A percentile compares a stretch with the other conserved stretches of the same genome.
Evolutionary conservation across 495 filamentous ascomycete genomes (phyloP).

Genomic region (Jackrogersella multiformis): DNA sequence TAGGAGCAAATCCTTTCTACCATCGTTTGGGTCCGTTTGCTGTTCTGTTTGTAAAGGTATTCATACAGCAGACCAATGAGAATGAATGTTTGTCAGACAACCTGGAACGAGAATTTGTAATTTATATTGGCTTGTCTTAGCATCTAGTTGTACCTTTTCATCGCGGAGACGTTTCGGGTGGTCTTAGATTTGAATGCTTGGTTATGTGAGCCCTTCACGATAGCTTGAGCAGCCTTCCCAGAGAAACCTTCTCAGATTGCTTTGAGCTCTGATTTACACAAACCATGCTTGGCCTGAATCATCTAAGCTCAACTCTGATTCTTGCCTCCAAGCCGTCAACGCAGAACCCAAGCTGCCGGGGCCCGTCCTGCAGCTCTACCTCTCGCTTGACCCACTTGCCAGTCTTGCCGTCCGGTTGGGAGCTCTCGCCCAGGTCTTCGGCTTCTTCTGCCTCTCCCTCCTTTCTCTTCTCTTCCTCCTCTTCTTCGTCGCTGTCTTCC

Average conservation of each 20-base stretch:
- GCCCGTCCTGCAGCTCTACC: slow-evolving; percentile 82
- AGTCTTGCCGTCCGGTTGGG: slow-evolving; percentile 34
- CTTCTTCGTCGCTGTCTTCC: slow-evolving; percentile 65
- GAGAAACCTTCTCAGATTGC: neutral
- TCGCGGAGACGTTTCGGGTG: neutral
- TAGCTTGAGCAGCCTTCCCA: neutral
- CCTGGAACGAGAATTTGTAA: neutral
- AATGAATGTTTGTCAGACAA: slow-evolving; percentile 3
- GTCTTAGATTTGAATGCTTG: neutral
- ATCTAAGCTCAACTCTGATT: slow-evolving; percentile 69
- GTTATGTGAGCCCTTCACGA: neutral
- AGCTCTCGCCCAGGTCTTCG: slow-evolving; percentile 19
- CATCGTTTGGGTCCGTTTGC: slow-evolving; percentile 30
- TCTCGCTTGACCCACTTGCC: slow-evolving; percentile 75
- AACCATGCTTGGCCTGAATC: neutral
- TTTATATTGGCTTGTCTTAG: slow-evolving; percentile 2
- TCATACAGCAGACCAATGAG: neutral
- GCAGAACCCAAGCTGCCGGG: slow-evolving; percentile 81
- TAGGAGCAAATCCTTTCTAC: neutral
- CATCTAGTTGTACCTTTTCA: neutral
- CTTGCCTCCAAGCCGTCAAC: slow-evolving; percentile 74
- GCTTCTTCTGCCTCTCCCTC: slow-evolving; percentile 24
- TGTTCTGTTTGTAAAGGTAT: slow-evolving; percentile 21
- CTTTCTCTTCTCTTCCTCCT: slow-evolving; percentile 52
- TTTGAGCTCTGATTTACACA: neutral